Conservation (phyloP, 352 stramenopile genomes). For the Phytophthora colocasiae region DNA sequence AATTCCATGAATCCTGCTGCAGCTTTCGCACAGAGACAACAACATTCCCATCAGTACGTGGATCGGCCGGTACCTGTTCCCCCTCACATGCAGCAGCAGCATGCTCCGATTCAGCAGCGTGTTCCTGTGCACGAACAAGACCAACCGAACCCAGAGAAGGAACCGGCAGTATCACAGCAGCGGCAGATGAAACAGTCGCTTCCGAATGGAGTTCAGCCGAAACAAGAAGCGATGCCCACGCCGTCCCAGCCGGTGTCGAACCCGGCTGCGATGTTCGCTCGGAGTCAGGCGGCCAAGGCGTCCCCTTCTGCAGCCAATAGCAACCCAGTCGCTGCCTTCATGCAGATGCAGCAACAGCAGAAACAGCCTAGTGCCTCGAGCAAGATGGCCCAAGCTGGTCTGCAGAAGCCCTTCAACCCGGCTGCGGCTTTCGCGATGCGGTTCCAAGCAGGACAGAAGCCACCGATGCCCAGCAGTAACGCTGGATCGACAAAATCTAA, state of each 20-base stretch:
- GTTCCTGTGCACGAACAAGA: conserved; percentile 33
- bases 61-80: conserved; percentile 23
- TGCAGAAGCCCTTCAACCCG: conserved; percentile 51
- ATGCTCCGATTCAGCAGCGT: conserved; percentile 18
- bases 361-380: conserved; percentile 21
- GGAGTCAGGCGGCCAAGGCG: conserved; percentile 43
- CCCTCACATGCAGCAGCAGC: conserved; percentile 30
- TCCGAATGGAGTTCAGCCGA: conserved; percentile 11
- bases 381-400: conserved; percentile 24
- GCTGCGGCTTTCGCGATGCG: conserved; percentile 66
- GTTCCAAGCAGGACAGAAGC: conserved; percentile 52
- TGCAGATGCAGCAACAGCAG: conserved; percentile 63
- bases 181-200: conserved; percentile 24
- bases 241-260: conserved; percentile 41
- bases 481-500: conserved; percentile 43
- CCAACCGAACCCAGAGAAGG: conserved; percentile 39
- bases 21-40: conserved; percentile 51
- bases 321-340: conserved; percentile 64
- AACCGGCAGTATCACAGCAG: conserved; percentile 31
- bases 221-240: conserved; percentile 25
- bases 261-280: conserved; percentile 68
- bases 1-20: conserved; percentile 43
- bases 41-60: conserved; percentile 36
- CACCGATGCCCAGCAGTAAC: conserved; percentile 43
- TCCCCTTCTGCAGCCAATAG: conserved; percentile 14